Evolutionary conservation across 805 yeast genomes (phyloP).

Genomic region (Kazachstania viticola): DNA sequence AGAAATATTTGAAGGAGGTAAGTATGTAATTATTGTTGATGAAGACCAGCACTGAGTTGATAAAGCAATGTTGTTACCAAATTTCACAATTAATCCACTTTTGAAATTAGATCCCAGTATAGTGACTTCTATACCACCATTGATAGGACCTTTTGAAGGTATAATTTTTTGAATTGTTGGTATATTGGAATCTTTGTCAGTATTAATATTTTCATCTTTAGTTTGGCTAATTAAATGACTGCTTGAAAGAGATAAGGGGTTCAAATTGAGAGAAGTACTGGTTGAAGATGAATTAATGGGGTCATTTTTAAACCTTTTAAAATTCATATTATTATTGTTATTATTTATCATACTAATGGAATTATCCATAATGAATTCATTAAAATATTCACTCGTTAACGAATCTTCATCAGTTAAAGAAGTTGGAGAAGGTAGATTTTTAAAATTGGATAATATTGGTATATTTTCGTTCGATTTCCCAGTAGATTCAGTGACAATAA

Average conservation of each 20-base stretch:
- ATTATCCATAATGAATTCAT: slow-evolving; percentile 1
- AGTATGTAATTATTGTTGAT: slow-evolving; percentile 80
- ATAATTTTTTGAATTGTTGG: slow-evolving; percentile 78
- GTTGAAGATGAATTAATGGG: background rate
- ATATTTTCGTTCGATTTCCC: background rate
- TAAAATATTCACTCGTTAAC: slow-evolving; percentile 8
- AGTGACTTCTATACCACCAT: slow-evolving; percentile 95
- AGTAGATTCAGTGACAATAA: background rate
- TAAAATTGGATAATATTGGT: slow-evolving; percentile 3
- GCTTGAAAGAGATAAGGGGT: background rate
- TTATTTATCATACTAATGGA: slow-evolving; percentile 2
- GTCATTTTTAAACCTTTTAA: background rate
- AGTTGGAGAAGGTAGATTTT: slow-evolving; percentile 43
- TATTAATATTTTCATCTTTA: background rate
- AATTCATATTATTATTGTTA: background rate
- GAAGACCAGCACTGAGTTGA: slow-evolving; percentile 96
- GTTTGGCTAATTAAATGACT: background rate
- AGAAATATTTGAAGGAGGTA: slow-evolving; percentile 82
- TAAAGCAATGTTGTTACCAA: slow-evolving; percentile 69
- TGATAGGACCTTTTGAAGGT: slow-evolving; percentile 89
- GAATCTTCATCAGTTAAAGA: slow-evolving; percentile 52
- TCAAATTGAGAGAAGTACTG: background rate
- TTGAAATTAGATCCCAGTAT: slow-evolving; percentile 78
- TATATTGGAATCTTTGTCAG: slow-evolving; percentile 1
- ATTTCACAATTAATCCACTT: slow-evolving; percentile 71